Evolutionary conservation across 2,329 filamentous ascomycete species (phyloP).

Genomic region (Trichoderma gracile): DNA sequence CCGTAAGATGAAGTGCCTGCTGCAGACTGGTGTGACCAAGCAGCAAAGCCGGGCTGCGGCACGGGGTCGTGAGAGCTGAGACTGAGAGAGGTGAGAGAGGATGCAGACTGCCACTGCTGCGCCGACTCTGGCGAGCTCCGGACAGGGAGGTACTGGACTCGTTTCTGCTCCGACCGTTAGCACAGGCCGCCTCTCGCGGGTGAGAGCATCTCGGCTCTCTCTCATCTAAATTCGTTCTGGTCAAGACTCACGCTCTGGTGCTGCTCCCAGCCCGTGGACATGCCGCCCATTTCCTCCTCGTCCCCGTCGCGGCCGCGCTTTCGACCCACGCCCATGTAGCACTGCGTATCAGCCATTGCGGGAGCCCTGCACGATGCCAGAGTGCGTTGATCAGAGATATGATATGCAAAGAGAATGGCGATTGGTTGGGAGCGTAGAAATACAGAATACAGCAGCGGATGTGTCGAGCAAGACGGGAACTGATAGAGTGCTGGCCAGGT

Average conservation of each 20-base stretch:
- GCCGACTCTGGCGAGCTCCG: conserved; percentile 46
- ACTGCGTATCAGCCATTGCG: conserved; percentile 43
- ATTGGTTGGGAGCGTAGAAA: neutral
- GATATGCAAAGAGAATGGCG: conserved; percentile 14
- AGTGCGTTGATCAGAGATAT: neutral
- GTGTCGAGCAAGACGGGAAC: no score
- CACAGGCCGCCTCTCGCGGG: neutral
- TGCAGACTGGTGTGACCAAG: conserved; percentile 36
- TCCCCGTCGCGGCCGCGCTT: conserved; percentile 53
- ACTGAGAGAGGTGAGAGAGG: conserved; percentile 44
- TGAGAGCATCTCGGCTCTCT: neutral
- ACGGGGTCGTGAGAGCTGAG: conserved; percentile 43
- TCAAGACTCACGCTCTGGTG: conserved; percentile 50
- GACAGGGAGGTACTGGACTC: conserved; percentile 54
- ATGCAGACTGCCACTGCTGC: conserved; percentile 36
- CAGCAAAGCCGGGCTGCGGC: conserved; percentile 37
- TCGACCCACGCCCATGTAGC: conserved; percentile 39
- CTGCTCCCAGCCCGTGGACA: conserved; percentile 48
- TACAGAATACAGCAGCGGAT: no score
- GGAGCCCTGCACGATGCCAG: neutral
- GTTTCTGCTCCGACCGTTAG: conserved; percentile 48
- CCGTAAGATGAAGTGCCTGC: conserved; percentile 28
- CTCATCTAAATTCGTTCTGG: no score
- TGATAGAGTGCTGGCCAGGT: no score
- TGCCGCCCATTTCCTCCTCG: conserved; percentile 40